phyloP scores from a whole-genome alignment of 768 basidiomycete genomes.

The Tulasnella sp. region DNA sequence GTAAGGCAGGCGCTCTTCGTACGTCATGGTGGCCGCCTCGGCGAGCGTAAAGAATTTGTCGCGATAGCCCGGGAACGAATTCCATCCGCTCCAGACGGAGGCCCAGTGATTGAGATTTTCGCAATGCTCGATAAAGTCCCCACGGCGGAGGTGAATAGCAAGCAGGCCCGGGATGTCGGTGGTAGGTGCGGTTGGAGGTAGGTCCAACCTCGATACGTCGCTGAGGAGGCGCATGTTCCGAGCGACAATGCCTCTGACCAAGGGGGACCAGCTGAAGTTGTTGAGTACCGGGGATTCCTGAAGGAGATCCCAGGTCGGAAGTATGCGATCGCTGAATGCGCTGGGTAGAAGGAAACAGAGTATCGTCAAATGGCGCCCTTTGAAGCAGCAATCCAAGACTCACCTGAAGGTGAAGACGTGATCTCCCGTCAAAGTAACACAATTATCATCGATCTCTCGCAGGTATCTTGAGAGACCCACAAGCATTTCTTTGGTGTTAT shows the following conservation, averaged over 20 bases:
- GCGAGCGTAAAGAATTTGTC: constrained; percentile 50
- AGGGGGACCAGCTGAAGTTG: constrained; percentile 58
- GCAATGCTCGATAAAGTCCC: constrained; percentile 62
- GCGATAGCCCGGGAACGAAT: constrained; percentile 48
- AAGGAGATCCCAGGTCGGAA: constrained; percentile 52
- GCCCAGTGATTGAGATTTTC: constrained; percentile 53
- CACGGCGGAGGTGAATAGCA: constrained; percentile 60
- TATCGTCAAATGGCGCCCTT: too few relatives aligned
- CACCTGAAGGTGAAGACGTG: constrained; percentile 57
- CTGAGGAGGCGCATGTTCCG: constrained; percentile 50
- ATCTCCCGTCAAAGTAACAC: constrained; percentile 53
- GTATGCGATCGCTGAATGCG: constrained; percentile 54
- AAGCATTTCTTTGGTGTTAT: constrained; percentile 47
- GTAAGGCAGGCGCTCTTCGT: constrained; percentile 41
- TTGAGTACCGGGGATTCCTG: constrained; percentile 54
- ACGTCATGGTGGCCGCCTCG: constrained; percentile 41
- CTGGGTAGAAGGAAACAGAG: constrained; percentile 43
- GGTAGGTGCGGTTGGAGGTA: constrained; percentile 39
- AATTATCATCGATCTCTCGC: constrained; percentile 45
- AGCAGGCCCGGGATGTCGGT: constrained; percentile 51
- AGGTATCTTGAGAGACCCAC: constrained; percentile 57
- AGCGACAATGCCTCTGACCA: constrained; percentile 55
- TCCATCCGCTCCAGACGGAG: constrained; percentile 55
- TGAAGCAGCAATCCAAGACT: constrained; percentile 36
- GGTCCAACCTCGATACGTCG: constrained; percentile 41